A percentile compares a stretch with the other conserved stretches of the same genome.
phyloP scores from a whole-genome alignment of 164 flowering plant genomes.

The Paratinospora sagittata region DNA sequence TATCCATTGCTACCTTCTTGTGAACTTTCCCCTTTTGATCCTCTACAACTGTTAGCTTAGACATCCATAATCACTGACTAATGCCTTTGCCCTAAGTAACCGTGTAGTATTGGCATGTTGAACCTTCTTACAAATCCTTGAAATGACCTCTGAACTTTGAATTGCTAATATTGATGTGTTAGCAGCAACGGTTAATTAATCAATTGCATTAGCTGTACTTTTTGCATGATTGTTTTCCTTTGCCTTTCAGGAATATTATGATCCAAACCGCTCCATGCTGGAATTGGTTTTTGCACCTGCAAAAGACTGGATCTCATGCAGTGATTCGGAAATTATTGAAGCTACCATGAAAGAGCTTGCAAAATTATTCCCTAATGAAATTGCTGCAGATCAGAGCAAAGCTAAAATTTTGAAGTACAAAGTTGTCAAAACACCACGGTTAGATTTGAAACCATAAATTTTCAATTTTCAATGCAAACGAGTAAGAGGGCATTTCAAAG shows the following conservation, averaged over 20 bases:
- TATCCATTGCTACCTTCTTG: background rate
- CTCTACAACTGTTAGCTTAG: background rate
- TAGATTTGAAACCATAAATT: constrained; percentile 14
- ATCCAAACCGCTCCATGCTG: constrained; percentile 87
- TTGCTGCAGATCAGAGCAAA: constrained; percentile 91
- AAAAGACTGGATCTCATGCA: constrained; percentile 88
- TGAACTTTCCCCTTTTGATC: background rate
- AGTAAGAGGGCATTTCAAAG: background rate
- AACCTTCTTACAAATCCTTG: background rate
- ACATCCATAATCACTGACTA: background rate
- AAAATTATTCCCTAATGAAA: constrained; percentile 91
- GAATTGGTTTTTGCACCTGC: constrained; percentile 99
- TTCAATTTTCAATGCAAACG: background rate
- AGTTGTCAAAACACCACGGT: constrained; percentile 97
- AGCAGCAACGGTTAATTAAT: background rate
- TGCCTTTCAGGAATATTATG: constrained; percentile 75
- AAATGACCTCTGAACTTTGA: background rate
- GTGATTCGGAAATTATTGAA: constrained; percentile 84
- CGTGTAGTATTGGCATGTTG: background rate
- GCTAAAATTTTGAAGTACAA: constrained; percentile 93
- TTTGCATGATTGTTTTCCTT: background rate
- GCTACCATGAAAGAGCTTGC: constrained; percentile 95
- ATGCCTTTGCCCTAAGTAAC: background rate
- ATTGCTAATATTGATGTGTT: background rate
- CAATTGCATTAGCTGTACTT: background rate